Base-by-base conservation (phyloP, 306 rosid genomes). In the Sophora flavescens region DNA sequence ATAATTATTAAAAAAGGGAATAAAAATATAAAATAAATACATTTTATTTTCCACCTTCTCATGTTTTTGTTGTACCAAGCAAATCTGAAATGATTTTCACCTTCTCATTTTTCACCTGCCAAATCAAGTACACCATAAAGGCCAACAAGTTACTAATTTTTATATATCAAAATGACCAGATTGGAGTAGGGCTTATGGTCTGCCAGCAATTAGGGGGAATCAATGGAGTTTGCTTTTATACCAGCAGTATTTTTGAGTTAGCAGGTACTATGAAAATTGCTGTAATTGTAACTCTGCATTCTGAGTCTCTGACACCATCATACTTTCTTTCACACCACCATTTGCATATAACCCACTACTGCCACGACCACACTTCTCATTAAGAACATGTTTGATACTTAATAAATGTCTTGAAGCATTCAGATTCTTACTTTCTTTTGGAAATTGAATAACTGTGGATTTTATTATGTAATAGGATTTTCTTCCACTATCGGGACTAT, bases 131-230 rank as follows among this genome's bases (percentile, higher is more conserved):
- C 12, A 36, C 54, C 1, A 6, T 14, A 10, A 16, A 58, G 38
- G 18, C 42, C 26, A 59, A 66, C 26, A n/a, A 16, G 68, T 42
- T 11, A 50, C n/a, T 16, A 15, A 56, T 4, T 47, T 68, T 38
- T 36, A 62, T 71, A 63, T 67, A 47, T 41, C 7, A 64, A 54
- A 64, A 54, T 75, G 78, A 67, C 28, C 87, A 95, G 98, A 92
- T 95, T 47, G 98, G 88, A 78, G 78, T 90, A 52, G 98, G 98
- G 14, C 80, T 92, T 64, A 92, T 91, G 97, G 84, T 89, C 28
- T 95, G 96, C 81, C 98, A 95, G 84, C 98, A 92, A 83, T 72
- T 92, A 3, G 98, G 98, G 17, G 98, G 98, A 78, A 90, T 94
- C 87, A 94, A 94, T 15, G 96, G 89, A 63, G 42, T 94, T 74